phyloP scores from a whole-genome alignment of 352 stramenopile genomes.

The Phytophthora tubulina region DNA sequence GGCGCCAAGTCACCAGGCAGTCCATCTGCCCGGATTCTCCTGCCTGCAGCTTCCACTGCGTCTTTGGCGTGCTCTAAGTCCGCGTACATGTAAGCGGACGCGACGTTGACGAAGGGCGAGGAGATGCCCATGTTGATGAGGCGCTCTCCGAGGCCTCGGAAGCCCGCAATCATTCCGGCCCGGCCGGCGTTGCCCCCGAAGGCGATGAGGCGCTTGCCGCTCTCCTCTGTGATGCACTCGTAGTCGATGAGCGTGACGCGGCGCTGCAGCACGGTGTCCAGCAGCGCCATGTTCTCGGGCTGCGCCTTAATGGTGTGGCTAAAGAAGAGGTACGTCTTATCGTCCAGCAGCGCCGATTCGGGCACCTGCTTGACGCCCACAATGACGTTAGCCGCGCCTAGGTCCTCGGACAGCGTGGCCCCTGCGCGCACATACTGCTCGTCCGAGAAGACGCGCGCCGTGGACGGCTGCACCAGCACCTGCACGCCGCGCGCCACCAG shows the following conservation, averaged over 20 bases:
- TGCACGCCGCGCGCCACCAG: constrained; percentile 84
- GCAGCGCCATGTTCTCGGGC: constrained; percentile 95
- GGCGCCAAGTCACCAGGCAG: constrained; percentile 80
- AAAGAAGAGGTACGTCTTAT: constrained; percentile 98
- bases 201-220: constrained; percentile 90
- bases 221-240: constrained; percentile 94
- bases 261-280: constrained; percentile 92
- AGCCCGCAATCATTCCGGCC: constrained; percentile 95
- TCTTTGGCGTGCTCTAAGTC: constrained; percentile 92
- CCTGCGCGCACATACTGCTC: constrained; percentile 92
- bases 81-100: constrained; percentile 95
- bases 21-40: constrained; percentile 83
- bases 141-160: constrained; percentile 94
- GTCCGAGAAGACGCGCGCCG: constrained; percentile 94
- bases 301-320: constrained; percentile 98
- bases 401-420: constrained; percentile 91
- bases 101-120: constrained; percentile 95
- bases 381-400: constrained; percentile 91
- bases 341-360: constrained; percentile 77
- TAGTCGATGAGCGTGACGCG: constrained; percentile 97
- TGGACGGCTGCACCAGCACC: constrained; percentile 95
- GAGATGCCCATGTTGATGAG: constrained; percentile 94
- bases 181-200: constrained; percentile 96
- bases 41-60: constrained; percentile 82
- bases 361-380: constrained; percentile 96